These are phyloP conservation scores for Daedalea quercina DNA, from an alignment of 768 basidiomycete genomes.

Conservation along the genomic window DNA sequence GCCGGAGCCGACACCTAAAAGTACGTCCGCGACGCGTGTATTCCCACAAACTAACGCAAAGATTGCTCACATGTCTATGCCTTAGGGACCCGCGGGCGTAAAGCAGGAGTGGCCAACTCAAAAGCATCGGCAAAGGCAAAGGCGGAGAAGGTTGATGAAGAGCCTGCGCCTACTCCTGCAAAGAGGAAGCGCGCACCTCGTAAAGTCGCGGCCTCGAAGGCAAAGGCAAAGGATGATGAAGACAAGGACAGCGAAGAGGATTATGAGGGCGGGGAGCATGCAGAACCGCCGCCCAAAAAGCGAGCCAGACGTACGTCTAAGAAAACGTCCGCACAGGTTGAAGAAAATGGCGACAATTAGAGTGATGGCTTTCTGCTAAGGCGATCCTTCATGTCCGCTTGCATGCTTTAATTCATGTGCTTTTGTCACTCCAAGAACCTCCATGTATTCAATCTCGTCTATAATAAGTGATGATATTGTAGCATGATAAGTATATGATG, in stretches of 20 bases:
- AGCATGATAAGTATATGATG: not conserved
- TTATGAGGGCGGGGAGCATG: not conserved
- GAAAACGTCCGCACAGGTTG: not conserved
- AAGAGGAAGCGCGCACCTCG: no score
- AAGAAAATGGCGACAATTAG: not conserved
- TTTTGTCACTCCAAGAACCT: no score
- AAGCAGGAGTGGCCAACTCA: not conserved
- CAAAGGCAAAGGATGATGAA: not conserved
- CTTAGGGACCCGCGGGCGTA: not conserved
- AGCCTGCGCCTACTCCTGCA: not conserved
- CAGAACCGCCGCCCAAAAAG: not conserved
- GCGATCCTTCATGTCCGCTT: no score
- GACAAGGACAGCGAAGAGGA: not conserved
- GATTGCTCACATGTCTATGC: not conserved
- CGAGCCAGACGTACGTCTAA: not conserved
- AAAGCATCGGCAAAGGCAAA: not conserved
- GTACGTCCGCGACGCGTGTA: not conserved
- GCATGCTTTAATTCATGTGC: no score
- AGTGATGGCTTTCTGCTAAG: no score
- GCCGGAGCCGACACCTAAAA: not conserved
- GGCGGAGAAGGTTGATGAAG: not conserved
- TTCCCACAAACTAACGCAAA: not conserved
- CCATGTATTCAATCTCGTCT: not conserved
- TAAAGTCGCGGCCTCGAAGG: not conserved
- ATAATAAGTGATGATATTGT: not conserved